phyloP scores from a whole-genome alignment of 2,329 filamentous ascomycete genomes.

The Venturiaceae sp. region DNA sequence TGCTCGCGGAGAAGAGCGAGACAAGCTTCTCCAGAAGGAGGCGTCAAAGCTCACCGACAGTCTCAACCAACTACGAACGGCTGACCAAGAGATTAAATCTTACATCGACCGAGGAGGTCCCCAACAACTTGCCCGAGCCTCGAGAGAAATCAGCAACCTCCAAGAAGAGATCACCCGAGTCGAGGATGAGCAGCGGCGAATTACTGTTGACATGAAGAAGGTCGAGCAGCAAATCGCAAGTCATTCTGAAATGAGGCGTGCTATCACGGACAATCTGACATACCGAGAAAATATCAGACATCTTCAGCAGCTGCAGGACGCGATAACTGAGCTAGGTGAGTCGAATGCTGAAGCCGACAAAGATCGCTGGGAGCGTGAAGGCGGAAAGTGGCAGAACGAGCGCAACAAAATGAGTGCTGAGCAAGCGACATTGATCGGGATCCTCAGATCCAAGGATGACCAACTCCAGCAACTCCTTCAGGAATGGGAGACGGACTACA shows the following conservation, averaged over 20 bases:
- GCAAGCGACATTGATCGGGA: slow-evolving; percentile 63
- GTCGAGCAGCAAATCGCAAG: slow-evolving; percentile 69
- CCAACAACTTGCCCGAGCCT: slow-evolving; percentile 58
- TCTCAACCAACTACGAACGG: slow-evolving; percentile 64
- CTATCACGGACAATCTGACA: slow-evolving; percentile 79
- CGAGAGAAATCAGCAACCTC: slow-evolving; percentile 57
- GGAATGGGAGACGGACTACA: slow-evolving; percentile 82
- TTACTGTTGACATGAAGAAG: slow-evolving; percentile 65
- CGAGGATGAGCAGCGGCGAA: slow-evolving; percentile 56
- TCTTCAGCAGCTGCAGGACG: slow-evolving; percentile 54
- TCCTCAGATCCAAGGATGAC: slow-evolving; percentile 76
- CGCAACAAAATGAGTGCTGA: slow-evolving; percentile 63
- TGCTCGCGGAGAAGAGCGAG: slow-evolving; percentile 59
- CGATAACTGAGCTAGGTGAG: slow-evolving; percentile 65
- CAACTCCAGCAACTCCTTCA: slow-evolving; percentile 62
- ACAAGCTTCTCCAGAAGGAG: slow-evolving; percentile 61
- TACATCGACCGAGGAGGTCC: slow-evolving; percentile 72
- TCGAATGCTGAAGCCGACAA: slow-evolving; percentile 79
- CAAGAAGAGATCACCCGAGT: slow-evolving; percentile 55
- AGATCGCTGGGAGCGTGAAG: slow-evolving; percentile 62
- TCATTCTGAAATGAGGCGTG: slow-evolving; percentile 73
- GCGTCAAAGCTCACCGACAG: slow-evolving; percentile 64
- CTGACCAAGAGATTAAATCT: slow-evolving; percentile 67
- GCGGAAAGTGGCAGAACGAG: slow-evolving; percentile 54
- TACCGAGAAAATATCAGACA: slow-evolving; percentile 68